A percentile compares a stretch with the other conserved stretches of the same genome.
phyloP scores from a whole-genome alignment of 2,329 filamentous ascomycete genomes.

The Alternaria ethzedia region DNA sequence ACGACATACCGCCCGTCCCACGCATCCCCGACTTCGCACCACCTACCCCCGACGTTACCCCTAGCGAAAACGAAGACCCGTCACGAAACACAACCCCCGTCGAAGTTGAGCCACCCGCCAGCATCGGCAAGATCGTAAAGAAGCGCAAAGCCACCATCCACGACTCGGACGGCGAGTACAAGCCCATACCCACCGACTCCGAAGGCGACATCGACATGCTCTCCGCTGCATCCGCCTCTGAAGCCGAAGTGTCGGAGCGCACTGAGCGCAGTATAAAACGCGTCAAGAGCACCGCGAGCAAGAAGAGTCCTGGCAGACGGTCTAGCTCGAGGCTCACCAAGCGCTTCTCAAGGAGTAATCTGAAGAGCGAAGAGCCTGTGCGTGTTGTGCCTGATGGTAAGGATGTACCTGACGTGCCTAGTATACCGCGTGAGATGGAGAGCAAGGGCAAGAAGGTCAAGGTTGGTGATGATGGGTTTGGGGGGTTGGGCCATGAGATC shows the following conservation, averaged over 20 bases:
- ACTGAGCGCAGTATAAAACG: slow-evolving; percentile 20
- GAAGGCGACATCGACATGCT: slow-evolving; percentile 27
- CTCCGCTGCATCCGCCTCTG: slow-evolving; percentile 12
- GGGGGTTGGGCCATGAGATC: slow-evolving; percentile 45
- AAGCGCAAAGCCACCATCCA: slow-evolving; percentile 47
- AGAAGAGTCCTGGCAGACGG: slow-evolving; percentile 22
- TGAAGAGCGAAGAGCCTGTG: slow-evolving; percentile 25
- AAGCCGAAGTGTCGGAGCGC: slow-evolving; percentile 18
- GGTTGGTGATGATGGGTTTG: slow-evolving; percentile 38
- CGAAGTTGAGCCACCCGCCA: slow-evolving; percentile 13
- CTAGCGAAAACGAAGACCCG: slow-evolving; percentile 33
- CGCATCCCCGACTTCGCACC: slow-evolving; percentile 43
- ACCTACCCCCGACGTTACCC: slow-evolving; percentile 26
- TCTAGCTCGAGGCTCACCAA: slow-evolving; percentile 20
- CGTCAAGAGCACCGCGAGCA: slow-evolving; percentile 12
- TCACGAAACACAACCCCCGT: slow-evolving; percentile 19
- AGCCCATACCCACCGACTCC: slow-evolving; percentile 28
- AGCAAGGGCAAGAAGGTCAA: slow-evolving; percentile 25
- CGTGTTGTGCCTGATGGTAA: slow-evolving; percentile 39
- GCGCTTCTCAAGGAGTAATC: slow-evolving; percentile 16
- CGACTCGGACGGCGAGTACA: slow-evolving; percentile 41
- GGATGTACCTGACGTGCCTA: slow-evolving; percentile 13
- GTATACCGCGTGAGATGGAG: slow-evolving; percentile 31
- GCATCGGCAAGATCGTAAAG: slow-evolving; percentile 39
- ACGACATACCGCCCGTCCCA: slow-evolving; percentile 51